These are phyloP conservation scores for Lanmaoa rubissima DNA, from an alignment of 768 basidiomycete species.

Conservation along the genomic window DNA sequence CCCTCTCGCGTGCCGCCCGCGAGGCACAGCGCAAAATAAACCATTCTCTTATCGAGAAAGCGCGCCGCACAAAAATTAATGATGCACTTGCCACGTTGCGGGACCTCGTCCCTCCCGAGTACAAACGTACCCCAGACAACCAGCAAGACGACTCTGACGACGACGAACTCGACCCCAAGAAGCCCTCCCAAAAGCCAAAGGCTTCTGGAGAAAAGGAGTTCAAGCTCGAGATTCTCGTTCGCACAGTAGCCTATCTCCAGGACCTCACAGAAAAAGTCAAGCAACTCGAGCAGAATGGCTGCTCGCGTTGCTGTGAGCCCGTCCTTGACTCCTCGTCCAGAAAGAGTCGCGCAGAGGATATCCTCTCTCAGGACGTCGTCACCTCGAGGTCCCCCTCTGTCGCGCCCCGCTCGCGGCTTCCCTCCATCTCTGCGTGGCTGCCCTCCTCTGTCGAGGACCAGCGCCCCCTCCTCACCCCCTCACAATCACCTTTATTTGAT, in stretches of 20 bases:
- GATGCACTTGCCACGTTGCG: conserved; percentile 78
- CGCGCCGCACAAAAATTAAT: conserved; percentile 94
- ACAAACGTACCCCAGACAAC: conserved; percentile 33
- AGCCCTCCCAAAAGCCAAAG: conserved; percentile 30
- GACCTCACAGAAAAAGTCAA: conserved; percentile 59
- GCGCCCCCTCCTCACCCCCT: conserved; percentile 32
- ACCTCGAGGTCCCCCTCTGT: conserved; percentile 7
- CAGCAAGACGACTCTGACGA: conserved; percentile 34
- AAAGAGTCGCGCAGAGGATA: neutral
- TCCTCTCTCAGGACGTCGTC: neutral
- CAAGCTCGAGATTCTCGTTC: conserved; percentile 86
- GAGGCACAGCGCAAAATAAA: conserved; percentile 90
- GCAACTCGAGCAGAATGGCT: conserved; percentile 37
- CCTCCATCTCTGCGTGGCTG: conserved; percentile 70
- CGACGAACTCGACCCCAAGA: conserved; percentile 30
- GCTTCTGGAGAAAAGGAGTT: conserved; percentile 76
- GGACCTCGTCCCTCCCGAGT: conserved; percentile 68
- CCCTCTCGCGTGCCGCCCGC: conserved; percentile 70
- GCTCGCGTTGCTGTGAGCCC: conserved; percentile 22
- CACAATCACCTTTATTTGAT: conserved; percentile 36
- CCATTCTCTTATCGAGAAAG: conserved; percentile 93
- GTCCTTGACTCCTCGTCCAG: conserved; percentile 1
- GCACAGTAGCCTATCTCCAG: conserved; percentile 77
- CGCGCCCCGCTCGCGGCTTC: conserved; percentile 42
- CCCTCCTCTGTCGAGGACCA: conserved; percentile 29